These are phyloP conservation scores for Mycena maculata DNA, from an alignment of 768 basidiomycete genomes.

Conservation along the genomic window DNA sequence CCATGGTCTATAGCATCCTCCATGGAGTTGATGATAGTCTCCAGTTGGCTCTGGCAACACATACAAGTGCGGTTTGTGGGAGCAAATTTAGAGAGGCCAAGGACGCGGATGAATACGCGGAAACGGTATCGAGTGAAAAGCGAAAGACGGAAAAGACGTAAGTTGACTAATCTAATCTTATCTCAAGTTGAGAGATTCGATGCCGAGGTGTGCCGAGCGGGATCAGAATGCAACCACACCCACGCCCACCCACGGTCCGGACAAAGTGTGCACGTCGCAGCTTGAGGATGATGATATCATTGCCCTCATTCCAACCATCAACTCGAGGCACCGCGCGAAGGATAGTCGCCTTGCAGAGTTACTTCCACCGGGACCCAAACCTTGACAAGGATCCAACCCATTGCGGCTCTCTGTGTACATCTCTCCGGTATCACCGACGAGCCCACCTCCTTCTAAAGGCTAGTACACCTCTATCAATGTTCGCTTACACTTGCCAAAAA, in stretches of 20 bases:
- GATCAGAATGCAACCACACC: background rate
- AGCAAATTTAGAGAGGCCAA: too few species aligned
- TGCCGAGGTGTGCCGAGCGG: too few species aligned
- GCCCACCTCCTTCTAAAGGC: slow-evolving; percentile 10
- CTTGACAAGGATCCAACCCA: slow-evolving; percentile 4
- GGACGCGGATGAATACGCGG: too few species aligned
- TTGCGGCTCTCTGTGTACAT: background rate
- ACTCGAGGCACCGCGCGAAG: slow-evolving; percentile 12
- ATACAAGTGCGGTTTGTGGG: too few species aligned
- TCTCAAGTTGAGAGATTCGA: too few species aligned
- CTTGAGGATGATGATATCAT: background rate
- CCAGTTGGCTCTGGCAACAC: too few species aligned
- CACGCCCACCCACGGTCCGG: background rate
- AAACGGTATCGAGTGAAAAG: too few species aligned
- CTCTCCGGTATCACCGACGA: slow-evolving; percentile 18
- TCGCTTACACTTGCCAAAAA: background rate
- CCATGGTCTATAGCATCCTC: too few species aligned
- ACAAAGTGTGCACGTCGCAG: too few species aligned
- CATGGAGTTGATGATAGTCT: too few species aligned
- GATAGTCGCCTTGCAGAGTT: background rate
- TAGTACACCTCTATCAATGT: slow-evolving; percentile 26
- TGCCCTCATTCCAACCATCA: slow-evolving; percentile 13
- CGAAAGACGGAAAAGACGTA: too few species aligned
- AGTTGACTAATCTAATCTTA: too few species aligned
- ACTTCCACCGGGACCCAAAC: slow-evolving; percentile 5